A percentile compares a stretch with the other conserved stretches of the same genome.
phyloP scores from a whole-genome alignment of 768 basidiomycete genomes.

The Termitomyces heimii region DNA sequence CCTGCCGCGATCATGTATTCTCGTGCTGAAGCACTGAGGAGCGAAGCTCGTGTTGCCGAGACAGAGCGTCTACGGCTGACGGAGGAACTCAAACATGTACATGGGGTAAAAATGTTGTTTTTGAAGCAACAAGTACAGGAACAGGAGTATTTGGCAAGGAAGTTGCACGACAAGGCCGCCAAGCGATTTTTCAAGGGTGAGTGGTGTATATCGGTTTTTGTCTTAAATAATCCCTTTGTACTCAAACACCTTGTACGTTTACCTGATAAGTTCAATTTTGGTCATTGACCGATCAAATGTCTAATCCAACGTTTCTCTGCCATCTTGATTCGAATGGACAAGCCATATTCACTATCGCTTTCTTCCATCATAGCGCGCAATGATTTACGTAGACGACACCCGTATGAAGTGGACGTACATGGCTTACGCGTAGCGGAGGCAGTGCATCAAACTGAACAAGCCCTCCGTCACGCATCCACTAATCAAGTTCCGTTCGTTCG shows the following conservation, averaged over 20 bases:
- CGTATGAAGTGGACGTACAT: conserved; percentile 41
- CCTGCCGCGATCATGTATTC: conserved; percentile 23
- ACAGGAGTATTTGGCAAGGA: conserved; percentile 25
- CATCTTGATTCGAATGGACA: background rate
- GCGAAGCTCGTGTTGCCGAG: conserved; percentile 35
- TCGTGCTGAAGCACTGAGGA: conserved; percentile 31
- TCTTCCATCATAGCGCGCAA: conserved; percentile 29
- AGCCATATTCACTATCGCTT: background rate
- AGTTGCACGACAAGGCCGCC: conserved; percentile 40
- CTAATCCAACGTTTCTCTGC: background rate
- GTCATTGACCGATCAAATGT: background rate
- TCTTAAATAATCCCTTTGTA: background rate
- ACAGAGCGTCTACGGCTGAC: conserved; percentile 20
- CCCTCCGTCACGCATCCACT: conserved; percentile 31
- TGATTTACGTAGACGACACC: conserved; percentile 21
- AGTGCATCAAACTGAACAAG: conserved; percentile 34
- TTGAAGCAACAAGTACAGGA: conserved; percentile 31
- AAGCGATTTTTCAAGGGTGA: conserved; percentile 38
- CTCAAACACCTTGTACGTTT: background rate
- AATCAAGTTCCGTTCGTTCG: conserved; percentile 26
- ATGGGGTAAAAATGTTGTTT: conserved; percentile 27
- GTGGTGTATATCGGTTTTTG: conserved; percentile 13
- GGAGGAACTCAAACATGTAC: conserved; percentile 23
- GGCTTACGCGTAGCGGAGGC: conserved; percentile 43
- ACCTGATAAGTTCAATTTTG: background rate